Evolutionary conservation across 352 stramenopile species (phyloP), one percentile per base, ranked within the genome.

Genomic region (Pythium phragmitis): DNA sequence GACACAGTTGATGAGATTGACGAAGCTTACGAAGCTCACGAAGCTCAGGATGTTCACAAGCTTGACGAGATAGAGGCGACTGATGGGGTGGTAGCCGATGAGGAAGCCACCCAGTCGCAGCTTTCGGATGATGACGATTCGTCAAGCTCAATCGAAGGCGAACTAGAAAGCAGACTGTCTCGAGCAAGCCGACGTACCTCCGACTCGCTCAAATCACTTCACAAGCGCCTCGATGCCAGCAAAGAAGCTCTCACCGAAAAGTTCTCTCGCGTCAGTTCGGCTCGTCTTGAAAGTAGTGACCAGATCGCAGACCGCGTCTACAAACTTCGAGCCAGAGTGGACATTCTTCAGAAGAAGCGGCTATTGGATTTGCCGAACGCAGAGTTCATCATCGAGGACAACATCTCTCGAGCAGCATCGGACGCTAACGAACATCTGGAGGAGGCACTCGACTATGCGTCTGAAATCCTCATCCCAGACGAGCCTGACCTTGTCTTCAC

Each of bases 371-470:
- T 79, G 17, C 48, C 60, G 3, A 51, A 75, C 21, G 47, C 37
- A 4, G 63, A 77, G 21, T 49, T 48, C 12, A 43, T 57, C 1
- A 45, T 59, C 7, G 62, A 78, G 28, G 53, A 47, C 11, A 14
- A 36, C 12, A 66, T 76, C 23, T 14, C 50, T 2, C 37, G 63
- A 39, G 50, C 63, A 2, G 60, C 64, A 30, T 30, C 50, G 4
- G 64, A 73, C 11, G 69, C 65, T 21, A 58, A 70, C 16, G 61
- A 60, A 12, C 53, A 70, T 17, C 43, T 75, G 28, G 71, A 76
- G 33, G 61, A 74, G 16, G 65, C 66, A 16, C 56, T 75, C 41
- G 60, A 70, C 11, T 80, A 79, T 21, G 68, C 72, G n/a, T 66
- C 63, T 28, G 68, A 81, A 11, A 58, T 53, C 14, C n/a, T 72